Percentiles rank a stretch among this genome's conserved stretches.
These are phyloP conservation scores for Globisporangium nagaii DNA, from an alignment of 352 stramenopile species.

Conservation along the genomic window DNA sequence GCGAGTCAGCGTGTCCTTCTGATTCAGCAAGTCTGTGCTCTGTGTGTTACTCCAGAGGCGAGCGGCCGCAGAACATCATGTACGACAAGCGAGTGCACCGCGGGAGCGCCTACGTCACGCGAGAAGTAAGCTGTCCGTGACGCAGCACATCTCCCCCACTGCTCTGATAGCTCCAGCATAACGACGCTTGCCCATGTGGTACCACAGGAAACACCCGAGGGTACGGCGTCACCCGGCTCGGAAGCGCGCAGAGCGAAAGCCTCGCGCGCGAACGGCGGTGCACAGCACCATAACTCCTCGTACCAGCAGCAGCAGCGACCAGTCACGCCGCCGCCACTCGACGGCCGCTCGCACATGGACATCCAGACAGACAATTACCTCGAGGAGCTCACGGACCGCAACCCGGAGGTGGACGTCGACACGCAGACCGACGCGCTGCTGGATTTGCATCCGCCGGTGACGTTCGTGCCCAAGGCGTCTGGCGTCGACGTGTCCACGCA, in stretches of 20 bases:
- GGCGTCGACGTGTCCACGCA: constrained; percentile 88
- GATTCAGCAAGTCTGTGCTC: too few relatives aligned
- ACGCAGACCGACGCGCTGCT: constrained; percentile 91
- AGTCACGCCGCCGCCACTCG: constrained; percentile 79
- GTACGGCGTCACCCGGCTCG: not conserved
- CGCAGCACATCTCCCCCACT: not conserved
- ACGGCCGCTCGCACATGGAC: constrained; percentile 88
- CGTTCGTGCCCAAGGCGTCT: constrained; percentile 86
- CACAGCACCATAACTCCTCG: not conserved
- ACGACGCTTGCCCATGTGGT: too few relatives aligned
- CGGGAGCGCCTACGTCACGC: constrained; percentile 89
- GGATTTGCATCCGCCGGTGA: constrained; percentile 75
- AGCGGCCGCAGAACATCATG: constrained; percentile 90
- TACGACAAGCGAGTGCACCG: constrained; percentile 90
- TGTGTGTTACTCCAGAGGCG: constrained; percentile 9
- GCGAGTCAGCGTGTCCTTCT: too few relatives aligned
- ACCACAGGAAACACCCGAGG: constrained; percentile 32
- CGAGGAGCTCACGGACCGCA: constrained; percentile 90
- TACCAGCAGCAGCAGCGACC: constrained; percentile 34
- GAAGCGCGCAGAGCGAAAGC: constrained; percentile 8
- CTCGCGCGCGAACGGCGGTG: not conserved
- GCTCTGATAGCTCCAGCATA: too few relatives aligned
- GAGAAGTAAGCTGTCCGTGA: constrained; percentile 27
- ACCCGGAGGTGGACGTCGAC: constrained; percentile 81
- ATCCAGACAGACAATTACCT: constrained; percentile 95